Evolutionary conservation across 768 basidiomycete species (phyloP), one percentile per base, ranked within the genome.

Genomic region (Naematelia encephala): DNA sequence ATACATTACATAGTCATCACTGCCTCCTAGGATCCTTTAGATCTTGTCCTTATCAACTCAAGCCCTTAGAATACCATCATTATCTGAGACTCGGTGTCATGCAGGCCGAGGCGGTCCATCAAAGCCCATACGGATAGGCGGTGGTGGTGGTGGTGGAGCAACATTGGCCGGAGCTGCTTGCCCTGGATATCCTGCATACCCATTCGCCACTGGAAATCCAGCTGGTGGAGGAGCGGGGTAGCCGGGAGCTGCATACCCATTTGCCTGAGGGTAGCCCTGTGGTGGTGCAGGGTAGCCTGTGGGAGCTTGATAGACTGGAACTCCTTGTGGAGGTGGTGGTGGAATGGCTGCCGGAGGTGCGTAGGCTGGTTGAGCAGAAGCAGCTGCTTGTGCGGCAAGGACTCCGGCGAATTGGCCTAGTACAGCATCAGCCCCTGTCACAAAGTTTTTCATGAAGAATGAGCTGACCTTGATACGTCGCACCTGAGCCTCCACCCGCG

Each of bases 361-460:
- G 48, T 68, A 64, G 5, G 62, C 56, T 3, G 62, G 54, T 48
- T 57, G 62, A 0, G 66, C 48, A 12, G 63, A 54, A 16, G 51
- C 51, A 19, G 57, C 16, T 34, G 57, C 21, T 26, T 58, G 56
- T 4, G 64, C 72, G 0, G 90, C 88, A 56, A 96, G 82, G 14
- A 83, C 87, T 39, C 91, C 91, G 10, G 91, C 91, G 72, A 91
- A 94, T 78, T 93, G 91, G n/a, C 91, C 91, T 79, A n/a, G 89
- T 86, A 70, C 89, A 88, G 0, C 48, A 23, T 50, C 10, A 50
- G 48, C 25, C 27, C 48, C 22, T 3, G 8, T 27, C 5, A 46
- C 44, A 23, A n/a, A n/a, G n/a, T n/a, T 4, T 23, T 14, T 16
- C 4, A 23, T 46, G 14, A 10, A 3, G 45, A 54, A 69, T 53